These are phyloP conservation scores for Backusella sp. DNA, from an alignment of 192 early-diverging fungal genomes.

Conservation along the genomic window DNA sequence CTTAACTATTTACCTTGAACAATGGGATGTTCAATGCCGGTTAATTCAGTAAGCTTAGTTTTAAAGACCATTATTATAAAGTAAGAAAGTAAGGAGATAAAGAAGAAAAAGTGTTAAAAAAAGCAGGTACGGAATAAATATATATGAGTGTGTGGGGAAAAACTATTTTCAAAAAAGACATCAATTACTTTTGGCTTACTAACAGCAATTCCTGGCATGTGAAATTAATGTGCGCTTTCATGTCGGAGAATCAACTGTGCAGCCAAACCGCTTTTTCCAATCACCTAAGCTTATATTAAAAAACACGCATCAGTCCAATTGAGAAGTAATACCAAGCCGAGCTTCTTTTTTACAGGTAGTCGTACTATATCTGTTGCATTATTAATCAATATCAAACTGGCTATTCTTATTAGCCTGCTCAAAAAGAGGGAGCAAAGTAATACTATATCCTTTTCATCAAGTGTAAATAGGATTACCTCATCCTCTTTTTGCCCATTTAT, in stretches of 20 bases:
- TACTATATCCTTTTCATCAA: too few relatives aligned
- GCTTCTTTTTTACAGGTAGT: too few relatives aligned
- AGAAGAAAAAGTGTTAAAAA: neutral
- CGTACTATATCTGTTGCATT: too few relatives aligned
- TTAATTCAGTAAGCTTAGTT: conserved; percentile 62
- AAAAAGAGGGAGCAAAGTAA: too few relatives aligned
- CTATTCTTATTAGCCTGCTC: too few relatives aligned
- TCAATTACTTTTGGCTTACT: neutral
- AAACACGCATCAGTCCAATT: too few relatives aligned
- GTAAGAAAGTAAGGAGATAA: conserved; percentile 3
- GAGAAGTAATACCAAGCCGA: too few relatives aligned
- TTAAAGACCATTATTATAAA: conserved; percentile 54
- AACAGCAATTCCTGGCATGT: neutral
- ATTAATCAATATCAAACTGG: too few relatives aligned
- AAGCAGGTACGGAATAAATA: neutral
- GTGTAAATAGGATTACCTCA: too few relatives aligned
- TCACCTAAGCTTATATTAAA: too few relatives aligned
- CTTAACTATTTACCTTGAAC: conserved; percentile 52
- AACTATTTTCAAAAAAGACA: neutral
- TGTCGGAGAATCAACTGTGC: neutral
- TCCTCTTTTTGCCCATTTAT: too few relatives aligned
- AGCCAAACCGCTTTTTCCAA: too few relatives aligned
- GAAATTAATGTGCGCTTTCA: neutral
- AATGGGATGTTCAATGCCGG: conserved; percentile 74
- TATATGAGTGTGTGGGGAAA: neutral